Percentiles rank a stretch among this genome's conserved stretches.
Evolutionary conservation across 805 yeast genomes (phyloP).

Genomic region (Candida hispaniensis): DNA sequence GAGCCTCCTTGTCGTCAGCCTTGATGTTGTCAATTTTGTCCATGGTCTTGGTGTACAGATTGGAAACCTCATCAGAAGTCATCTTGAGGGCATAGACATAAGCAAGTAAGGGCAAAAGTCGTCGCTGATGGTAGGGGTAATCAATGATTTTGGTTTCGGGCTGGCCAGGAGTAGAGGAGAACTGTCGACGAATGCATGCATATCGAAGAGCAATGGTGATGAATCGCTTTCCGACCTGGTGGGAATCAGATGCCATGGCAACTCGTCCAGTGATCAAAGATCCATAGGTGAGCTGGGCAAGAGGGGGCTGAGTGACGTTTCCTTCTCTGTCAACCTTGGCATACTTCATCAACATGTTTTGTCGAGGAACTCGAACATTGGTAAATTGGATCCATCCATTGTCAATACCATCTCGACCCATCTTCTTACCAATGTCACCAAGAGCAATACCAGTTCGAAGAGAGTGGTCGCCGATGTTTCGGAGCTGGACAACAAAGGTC

Average conservation of each 20-base stretch:
- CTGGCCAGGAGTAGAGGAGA: constrained; percentile 39
- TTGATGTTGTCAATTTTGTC: constrained; percentile 42
- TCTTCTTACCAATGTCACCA: constrained; percentile 90
- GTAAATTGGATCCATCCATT: constrained; percentile 95
- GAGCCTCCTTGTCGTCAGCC: constrained; percentile 37
- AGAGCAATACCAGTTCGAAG: constrained; percentile 68
- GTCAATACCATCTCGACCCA: constrained; percentile 94
- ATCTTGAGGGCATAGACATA: constrained; percentile 66
- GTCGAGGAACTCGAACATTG: constrained; percentile 72
- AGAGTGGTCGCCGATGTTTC: constrained; percentile 58
- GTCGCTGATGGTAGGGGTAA: constrained; percentile 80
- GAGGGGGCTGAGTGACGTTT: constrained; percentile 64
- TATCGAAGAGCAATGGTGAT: constrained; percentile 79
- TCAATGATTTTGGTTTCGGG: constrained; percentile 68
- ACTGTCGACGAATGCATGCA: constrained; percentile 84
- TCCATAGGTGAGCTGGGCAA: constrained; percentile 81
- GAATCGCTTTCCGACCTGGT: constrained; percentile 67
- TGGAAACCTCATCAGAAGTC: constrained; percentile 52
- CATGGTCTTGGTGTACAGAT: constrained; percentile 34
- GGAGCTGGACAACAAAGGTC: constrained; percentile 80
- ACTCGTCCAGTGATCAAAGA: constrained; percentile 86
- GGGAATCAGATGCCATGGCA: constrained; percentile 78
- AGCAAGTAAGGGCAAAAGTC: constrained; percentile 77
- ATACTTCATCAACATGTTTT: constrained; percentile 71
- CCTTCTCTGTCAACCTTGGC: constrained; percentile 62